These are phyloP conservation scores for Aspergillus transmontanensis DNA, from an alignment of 2,329 filamentous ascomycete species.

Conservation along the genomic window DNA sequence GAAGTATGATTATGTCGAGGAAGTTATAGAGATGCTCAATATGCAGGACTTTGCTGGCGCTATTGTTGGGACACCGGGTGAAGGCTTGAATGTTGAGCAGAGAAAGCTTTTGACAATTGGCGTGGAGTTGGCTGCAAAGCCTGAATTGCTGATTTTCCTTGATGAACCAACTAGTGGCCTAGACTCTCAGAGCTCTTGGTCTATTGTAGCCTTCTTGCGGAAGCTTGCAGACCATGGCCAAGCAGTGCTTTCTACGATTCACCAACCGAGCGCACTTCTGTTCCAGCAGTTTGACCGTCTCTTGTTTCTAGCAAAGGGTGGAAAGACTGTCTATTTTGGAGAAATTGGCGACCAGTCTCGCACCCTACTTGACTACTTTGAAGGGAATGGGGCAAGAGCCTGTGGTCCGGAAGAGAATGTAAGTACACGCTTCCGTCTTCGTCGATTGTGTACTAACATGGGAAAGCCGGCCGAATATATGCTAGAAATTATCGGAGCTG, in stretches of 20 bases:
- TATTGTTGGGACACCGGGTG: slow-evolving; percentile 81
- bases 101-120: slow-evolving; percentile 80
- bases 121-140: slow-evolving; percentile 88
- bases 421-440: slow-evolving; percentile 7
- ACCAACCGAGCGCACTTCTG: slow-evolving; percentile 89
- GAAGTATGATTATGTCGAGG: slow-evolving; percentile 81
- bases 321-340: slow-evolving; percentile 68
- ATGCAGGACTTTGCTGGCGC: slow-evolving; percentile 89
- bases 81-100: slow-evolving; percentile 66
- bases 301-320: slow-evolving; percentile 64
- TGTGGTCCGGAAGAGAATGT: slow-evolving; percentile 64
- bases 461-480: slow-evolving; percentile 69
- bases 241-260: slow-evolving; percentile 88
- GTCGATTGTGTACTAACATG: slow-evolving; percentile 15
- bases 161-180: slow-evolving; percentile 92
- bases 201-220: slow-evolving; percentile 81
- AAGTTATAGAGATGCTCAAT: slow-evolving; percentile 77
- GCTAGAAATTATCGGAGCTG: slow-evolving; percentile 59
- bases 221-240: slow-evolving; percentile 85
- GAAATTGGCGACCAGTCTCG: slow-evolving; percentile 62
- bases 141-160: slow-evolving; percentile 80
- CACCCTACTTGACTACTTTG: slow-evolving; percentile 64
- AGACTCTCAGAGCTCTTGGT: slow-evolving; percentile 87
- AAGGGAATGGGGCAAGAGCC: slow-evolving; percentile 60
- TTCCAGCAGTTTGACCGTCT: slow-evolving; percentile 77